Percentiles rank a stretch among this genome's conserved stretches.
Evolutionary conservation across 495 filamentous ascomycete genomes (phyloP).

Genomic region (Neurospora sp.): DNA sequence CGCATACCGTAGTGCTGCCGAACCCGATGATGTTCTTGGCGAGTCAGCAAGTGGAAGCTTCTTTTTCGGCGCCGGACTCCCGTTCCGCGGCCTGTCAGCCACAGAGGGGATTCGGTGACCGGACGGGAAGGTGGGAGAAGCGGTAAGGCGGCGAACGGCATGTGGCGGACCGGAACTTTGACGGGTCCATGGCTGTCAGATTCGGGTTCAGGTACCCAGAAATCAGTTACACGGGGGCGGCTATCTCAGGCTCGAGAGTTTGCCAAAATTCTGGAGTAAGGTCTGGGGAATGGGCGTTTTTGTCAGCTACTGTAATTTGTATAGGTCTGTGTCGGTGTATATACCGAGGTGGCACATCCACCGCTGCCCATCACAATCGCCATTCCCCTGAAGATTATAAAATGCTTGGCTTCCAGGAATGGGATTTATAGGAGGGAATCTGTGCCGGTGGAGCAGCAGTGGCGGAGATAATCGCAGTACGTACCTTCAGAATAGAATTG

Average conservation of each 20-base stretch:
- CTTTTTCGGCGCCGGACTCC: neutral
- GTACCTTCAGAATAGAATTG: neutral
- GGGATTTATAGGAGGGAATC: neutral
- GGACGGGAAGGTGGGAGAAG: neutral
- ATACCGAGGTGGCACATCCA: neutral
- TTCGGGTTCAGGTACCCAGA: neutral
- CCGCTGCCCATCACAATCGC: neutral
- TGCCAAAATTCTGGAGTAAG: neutral
- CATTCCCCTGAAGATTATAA: neutral
- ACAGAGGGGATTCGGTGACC: neutral
- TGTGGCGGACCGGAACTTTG: neutral
- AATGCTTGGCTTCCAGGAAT: neutral
- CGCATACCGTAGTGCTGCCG: neutral
- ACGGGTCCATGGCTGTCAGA: neutral
- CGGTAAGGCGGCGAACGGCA: neutral
- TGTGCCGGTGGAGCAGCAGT: neutral
- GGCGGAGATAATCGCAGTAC: neutral
- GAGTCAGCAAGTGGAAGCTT: neutral
- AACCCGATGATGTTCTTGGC: neutral
- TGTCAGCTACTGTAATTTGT: neutral
- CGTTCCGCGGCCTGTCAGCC: neutral
- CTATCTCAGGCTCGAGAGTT: neutral
- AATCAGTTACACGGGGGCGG: neutral
- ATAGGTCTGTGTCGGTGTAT: neutral
- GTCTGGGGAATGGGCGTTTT: neutral